A percentile compares a stretch with the other conserved stretches of the same genome.
phyloP scores from a whole-genome alignment of 2,329 filamentous ascomycete species.

The Magnaporthales sp. region DNA sequence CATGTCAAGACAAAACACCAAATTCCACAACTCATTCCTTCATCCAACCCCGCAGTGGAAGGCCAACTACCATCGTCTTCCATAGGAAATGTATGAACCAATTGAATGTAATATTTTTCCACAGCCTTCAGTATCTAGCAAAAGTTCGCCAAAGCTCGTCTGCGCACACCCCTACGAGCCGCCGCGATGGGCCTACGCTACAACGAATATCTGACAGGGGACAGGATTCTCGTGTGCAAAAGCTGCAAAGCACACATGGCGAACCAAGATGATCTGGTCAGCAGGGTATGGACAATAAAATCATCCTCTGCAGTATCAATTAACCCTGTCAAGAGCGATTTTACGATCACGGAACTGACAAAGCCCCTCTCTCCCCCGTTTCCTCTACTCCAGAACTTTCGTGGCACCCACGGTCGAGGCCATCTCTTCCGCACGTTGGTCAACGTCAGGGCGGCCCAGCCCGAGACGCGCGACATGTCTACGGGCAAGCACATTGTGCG shows the following conservation, averaged over 20 bases:
- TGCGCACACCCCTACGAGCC: background rate
- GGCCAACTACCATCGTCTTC: background rate
- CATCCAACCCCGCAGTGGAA: background rate
- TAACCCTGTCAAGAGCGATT: too few species aligned
- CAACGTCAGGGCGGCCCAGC: background rate
- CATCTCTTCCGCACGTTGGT: background rate
- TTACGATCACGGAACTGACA: background rate
- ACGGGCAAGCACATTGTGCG: background rate
- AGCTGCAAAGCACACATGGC: background rate
- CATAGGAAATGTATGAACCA: too few species aligned
- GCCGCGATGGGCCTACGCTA: background rate
- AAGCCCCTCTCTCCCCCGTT: background rate
- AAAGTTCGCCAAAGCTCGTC: background rate
- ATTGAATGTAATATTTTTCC: background rate
- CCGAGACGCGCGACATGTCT: background rate
- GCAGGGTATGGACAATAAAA: background rate
- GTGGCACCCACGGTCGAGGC: background rate
- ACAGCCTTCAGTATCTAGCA: background rate
- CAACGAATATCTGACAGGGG: background rate
- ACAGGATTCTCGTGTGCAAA: background rate
- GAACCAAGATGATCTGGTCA: background rate
- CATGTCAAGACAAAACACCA: background rate
- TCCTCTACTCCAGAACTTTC: background rate
- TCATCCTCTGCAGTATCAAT: background rate
- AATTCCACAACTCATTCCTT: background rate